These are phyloP conservation scores for Agaricales sp. DNA, from an alignment of 1,284 basidiomycete species.

Conservation along the genomic window DNA sequence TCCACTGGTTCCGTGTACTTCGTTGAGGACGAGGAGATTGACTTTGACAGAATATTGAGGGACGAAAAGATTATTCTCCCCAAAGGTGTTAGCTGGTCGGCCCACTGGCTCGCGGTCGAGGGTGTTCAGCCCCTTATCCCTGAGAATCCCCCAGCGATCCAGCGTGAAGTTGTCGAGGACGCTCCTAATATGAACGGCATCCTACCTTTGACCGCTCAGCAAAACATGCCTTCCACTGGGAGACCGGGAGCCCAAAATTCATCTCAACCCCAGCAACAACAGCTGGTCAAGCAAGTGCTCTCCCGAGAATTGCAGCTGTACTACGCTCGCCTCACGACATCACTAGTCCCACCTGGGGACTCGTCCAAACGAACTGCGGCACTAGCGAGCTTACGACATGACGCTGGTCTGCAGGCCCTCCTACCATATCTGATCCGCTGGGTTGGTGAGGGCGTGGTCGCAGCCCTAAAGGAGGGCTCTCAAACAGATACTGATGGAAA, in stretches of 20 bases:
- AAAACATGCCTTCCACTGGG: background rate
- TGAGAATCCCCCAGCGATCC: slow-evolving; percentile 86
- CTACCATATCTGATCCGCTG: slow-evolving; percentile 93
- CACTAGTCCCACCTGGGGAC: slow-evolving; percentile 63
- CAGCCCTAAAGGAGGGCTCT: slow-evolving; percentile 46
- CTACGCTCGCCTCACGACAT: slow-evolving; percentile 85
- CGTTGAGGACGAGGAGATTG: slow-evolving; percentile 95
- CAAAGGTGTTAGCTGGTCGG: slow-evolving; percentile 72
- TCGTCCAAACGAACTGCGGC: slow-evolving; percentile 74
- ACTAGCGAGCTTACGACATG: slow-evolving; percentile 78
- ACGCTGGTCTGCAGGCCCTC: slow-evolving; percentile 91
- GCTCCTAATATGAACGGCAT: slow-evolving; percentile 27
- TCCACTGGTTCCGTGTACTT: slow-evolving; percentile 74
- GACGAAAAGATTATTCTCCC: slow-evolving; percentile 76
- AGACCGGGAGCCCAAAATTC: background rate
- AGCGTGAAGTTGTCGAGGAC: slow-evolving; percentile 35
- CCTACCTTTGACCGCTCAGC: slow-evolving; percentile 11
- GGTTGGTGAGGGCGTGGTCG: slow-evolving; percentile 84
- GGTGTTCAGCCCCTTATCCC: slow-evolving; percentile 95
- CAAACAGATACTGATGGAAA: slow-evolving; percentile 53
- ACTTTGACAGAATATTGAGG: slow-evolving; percentile 83
- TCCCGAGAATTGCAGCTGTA: slow-evolving; percentile 94
- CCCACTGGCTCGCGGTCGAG: slow-evolving; percentile 97
- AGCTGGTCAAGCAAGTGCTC: slow-evolving; percentile 84
- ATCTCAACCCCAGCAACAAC: slow-evolving; percentile 38